Percentiles rank a stretch among this genome's conserved stretches.
Evolutionary conservation across 2,329 filamentous ascomycete genomes (phyloP).

Genomic region (Corinectria fuckeliana): DNA sequence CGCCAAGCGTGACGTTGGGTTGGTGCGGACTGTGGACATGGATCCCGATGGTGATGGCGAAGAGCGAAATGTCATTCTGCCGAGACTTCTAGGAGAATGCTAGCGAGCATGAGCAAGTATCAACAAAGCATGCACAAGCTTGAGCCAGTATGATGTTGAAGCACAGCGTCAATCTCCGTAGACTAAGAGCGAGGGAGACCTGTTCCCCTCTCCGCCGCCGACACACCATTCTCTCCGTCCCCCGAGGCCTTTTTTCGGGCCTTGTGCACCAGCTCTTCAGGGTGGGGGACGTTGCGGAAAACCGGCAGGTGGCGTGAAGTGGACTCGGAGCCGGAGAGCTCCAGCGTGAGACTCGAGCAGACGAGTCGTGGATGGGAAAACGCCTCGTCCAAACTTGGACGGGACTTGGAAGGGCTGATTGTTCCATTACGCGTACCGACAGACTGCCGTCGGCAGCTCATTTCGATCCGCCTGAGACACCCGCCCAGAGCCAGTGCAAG

Average conservation of each 20-base stretch:
- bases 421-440: background rate
- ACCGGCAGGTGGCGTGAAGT: background rate
- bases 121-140: background rate
- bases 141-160: background rate
- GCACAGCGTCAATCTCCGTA: background rate
- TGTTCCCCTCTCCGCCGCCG: background rate
- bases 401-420: background rate
- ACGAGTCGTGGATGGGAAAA: background rate
- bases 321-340: constrained; percentile 1
- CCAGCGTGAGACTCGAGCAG: background rate
- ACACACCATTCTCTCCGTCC: background rate
- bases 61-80: background rate
- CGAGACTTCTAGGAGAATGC: background rate
- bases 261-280: background rate
- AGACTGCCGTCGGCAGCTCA: background rate
- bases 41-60: background rate
- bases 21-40: background rate
- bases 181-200: background rate
- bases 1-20: background rate
- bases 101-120: background rate
- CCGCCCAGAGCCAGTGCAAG: no score
- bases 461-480: background rate
- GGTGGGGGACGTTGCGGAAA: background rate
- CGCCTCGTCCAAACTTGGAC: background rate
- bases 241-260: background rate